phyloP scores from a whole-genome alignment of 2,329 filamentous ascomycete genomes.

The Aspergillus ruber region DNA sequence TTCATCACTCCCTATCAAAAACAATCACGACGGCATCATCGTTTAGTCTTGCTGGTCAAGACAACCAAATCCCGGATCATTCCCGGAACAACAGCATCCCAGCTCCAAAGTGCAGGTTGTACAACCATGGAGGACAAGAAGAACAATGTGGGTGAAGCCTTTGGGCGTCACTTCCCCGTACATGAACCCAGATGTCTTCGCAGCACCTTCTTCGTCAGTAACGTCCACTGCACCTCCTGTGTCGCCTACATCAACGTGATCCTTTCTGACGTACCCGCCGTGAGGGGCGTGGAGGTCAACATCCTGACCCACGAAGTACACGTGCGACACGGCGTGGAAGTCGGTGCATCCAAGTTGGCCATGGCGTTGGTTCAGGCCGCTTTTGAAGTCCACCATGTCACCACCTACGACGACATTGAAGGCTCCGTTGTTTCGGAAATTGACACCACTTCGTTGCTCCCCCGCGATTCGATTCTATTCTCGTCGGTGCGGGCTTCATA shows the following conservation, averaged over 20 bases:
- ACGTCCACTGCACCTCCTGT: conserved; percentile 45
- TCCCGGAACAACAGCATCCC: not conserved
- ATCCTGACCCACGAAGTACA: conserved; percentile 40
- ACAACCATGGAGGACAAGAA: not conserved
- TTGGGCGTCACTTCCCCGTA: not conserved
- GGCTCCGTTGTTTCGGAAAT: conserved; percentile 28
- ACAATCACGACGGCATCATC: not conserved
- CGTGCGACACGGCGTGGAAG: conserved; percentile 30
- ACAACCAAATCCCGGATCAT: not conserved
- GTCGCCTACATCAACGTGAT: conserved; percentile 41
- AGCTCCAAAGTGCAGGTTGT: no score
- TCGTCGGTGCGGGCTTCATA: conserved; percentile 13
- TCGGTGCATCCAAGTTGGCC: conserved; percentile 28
- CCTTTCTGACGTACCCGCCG: conserved; percentile 30
- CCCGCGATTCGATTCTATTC: conserved; percentile 20
- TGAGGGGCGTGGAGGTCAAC: conserved; percentile 35
- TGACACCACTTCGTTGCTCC: conserved; percentile 27
- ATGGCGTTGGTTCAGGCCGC: conserved; percentile 37
- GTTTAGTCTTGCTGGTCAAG: conserved; percentile 6
- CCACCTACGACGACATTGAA: conserved; percentile 27
- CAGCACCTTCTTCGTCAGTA: conserved; percentile 40
- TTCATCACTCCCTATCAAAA: no score
- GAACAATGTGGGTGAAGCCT: not conserved
- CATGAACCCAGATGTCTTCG: conserved; percentile 7
- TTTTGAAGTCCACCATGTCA: conserved; percentile 43